Evolutionary conservation across 768 basidiomycete genomes (phyloP).

Genomic region (Boletus subcaerulescens): DNA sequence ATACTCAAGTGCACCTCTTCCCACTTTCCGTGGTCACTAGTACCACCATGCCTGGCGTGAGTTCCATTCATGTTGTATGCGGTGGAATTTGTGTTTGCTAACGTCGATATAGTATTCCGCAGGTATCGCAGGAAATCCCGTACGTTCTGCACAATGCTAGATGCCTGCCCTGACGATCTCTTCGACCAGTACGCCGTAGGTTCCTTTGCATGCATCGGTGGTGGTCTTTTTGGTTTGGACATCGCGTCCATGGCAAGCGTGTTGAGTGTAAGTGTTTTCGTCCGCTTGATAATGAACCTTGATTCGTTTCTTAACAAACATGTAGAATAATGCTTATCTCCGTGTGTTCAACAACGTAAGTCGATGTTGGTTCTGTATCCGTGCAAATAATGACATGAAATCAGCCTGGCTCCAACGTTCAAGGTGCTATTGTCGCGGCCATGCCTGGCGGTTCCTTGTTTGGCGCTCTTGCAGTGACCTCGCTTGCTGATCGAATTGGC

Average conservation of each 20-base stretch:
- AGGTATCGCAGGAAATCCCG: conserved; percentile 57
- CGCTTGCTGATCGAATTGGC: conserved; percentile 62
- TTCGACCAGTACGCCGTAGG: conserved; percentile 68
- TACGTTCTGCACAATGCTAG: conserved; percentile 20
- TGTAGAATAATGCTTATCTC: conserved; percentile 28
- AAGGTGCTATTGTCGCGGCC: conserved; percentile 74
- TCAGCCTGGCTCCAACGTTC: conserved; percentile 49
- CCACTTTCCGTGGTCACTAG: background rate
- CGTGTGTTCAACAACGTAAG: conserved; percentile 26
- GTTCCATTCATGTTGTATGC: background rate
- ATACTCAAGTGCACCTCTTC: background rate
- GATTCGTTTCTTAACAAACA: background rate
- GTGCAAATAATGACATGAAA: conserved; percentile 4
- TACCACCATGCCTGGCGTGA: conserved; percentile 26
- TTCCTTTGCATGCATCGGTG: conserved; percentile 79
- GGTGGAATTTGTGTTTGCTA: background rate
- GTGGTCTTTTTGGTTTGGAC: conserved; percentile 77
- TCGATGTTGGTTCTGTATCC: background rate
- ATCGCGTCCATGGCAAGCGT: conserved; percentile 83
- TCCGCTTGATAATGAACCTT: background rate
- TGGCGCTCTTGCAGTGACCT: conserved; percentile 61
- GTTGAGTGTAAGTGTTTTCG: conserved; percentile 42
- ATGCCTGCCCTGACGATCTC: conserved; percentile 5
- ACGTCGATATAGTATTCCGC: conserved; percentile 45
- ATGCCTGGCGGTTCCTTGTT: conserved; percentile 73